Evolutionary conservation across 371 early-diverging fungal species (phyloP).

Genomic region (Mucor circinelloides): DNA sequence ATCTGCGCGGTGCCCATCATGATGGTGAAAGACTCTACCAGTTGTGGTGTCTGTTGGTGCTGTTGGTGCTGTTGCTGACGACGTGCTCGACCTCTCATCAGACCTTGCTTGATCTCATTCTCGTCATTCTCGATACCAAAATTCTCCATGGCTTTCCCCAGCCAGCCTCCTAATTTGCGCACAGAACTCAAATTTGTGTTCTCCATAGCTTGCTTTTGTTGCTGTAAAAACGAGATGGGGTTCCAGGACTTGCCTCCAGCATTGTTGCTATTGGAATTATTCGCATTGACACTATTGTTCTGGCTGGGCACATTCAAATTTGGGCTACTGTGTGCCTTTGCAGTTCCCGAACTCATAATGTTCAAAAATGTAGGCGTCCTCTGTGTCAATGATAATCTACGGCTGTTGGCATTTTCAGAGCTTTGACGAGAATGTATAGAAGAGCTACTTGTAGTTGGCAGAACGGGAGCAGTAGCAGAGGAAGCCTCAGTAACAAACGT

Average conservation of each 20-base stretch:
- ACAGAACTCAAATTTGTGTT: slow-evolving; percentile 61
- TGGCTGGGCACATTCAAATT: background rate
- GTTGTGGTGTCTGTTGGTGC: slow-evolving; percentile 31
- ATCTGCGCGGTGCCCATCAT: slow-evolving; percentile 74
- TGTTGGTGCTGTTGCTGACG: slow-evolving; percentile 4
- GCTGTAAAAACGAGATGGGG: slow-evolving; percentile 67
- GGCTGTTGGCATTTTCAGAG: slow-evolving; percentile 5
- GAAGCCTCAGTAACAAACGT: slow-evolving; percentile 1
- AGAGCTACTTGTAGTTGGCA: slow-evolving; percentile 8
- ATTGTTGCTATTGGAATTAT: background rate
- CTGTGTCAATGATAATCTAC: slow-evolving; percentile 34
- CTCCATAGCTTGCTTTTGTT: slow-evolving; percentile 63
- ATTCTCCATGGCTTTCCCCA: slow-evolving; percentile 77
- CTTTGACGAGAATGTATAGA: slow-evolving; percentile 7
- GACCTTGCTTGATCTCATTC: slow-evolving; percentile 26
- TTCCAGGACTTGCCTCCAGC: slow-evolving; percentile 58
- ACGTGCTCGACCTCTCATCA: background rate
- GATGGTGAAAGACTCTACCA: slow-evolving; percentile 77
- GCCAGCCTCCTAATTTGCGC: slow-evolving; percentile 67
- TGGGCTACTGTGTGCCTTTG: background rate
- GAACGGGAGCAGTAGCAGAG: background rate
- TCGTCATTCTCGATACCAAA: slow-evolving; percentile 64
- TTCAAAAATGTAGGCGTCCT: slow-evolving; percentile 18
- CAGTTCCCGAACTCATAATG: background rate
- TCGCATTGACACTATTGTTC: background rate